phyloP scores from a whole-genome alignment of 140 eudicot genomes.

The Anethum foeniculum region DNA sequence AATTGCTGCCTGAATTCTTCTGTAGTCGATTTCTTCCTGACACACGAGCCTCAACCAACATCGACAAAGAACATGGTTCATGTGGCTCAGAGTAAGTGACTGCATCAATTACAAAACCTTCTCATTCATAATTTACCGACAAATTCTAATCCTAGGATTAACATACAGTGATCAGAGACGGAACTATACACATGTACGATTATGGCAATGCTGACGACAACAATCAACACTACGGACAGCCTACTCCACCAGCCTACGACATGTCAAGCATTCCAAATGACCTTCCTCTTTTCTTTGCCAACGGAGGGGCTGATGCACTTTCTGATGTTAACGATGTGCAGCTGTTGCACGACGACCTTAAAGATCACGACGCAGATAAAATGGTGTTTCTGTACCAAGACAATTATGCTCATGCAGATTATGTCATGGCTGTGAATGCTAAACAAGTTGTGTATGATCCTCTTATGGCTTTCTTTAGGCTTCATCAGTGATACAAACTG shows the following conservation, averaged over 20 bases:
- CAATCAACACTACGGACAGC: constrained; percentile 50
- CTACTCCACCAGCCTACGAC: constrained; percentile 58
- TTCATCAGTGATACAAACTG: constrained; percentile 6
- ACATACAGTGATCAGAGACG: constrained; percentile 15
- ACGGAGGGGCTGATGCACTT: constrained; percentile 66
- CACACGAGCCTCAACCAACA: constrained; percentile 70
- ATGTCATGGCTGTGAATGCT: constrained; percentile 56
- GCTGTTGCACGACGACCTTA: constrained; percentile 34
- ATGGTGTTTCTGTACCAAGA: constrained; percentile 37
- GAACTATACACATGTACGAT: constrained; percentile 14
- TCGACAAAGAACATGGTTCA: constrained; percentile 89
- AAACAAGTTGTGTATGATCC: constrained; percentile 60
- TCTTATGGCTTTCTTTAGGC: constrained; percentile 53
- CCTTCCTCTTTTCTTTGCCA: constrained; percentile 56
- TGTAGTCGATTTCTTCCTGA: constrained; percentile 34
- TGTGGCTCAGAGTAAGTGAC: constrained; percentile 71
- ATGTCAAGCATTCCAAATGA: constrained; percentile 59
- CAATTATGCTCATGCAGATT: constrained; percentile 83
- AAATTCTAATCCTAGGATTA: not conserved
- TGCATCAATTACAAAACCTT: not conserved
- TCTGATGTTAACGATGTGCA: constrained; percentile 68
- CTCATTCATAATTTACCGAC: not conserved
- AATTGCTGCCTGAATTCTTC: constrained; percentile 80
- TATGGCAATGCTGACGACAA: constrained; percentile 52
- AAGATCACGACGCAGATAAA: constrained; percentile 49